These are phyloP conservation scores for Moricandia moricandioides DNA, from an alignment of 345 rosid species.

Conservation along the genomic window DNA sequence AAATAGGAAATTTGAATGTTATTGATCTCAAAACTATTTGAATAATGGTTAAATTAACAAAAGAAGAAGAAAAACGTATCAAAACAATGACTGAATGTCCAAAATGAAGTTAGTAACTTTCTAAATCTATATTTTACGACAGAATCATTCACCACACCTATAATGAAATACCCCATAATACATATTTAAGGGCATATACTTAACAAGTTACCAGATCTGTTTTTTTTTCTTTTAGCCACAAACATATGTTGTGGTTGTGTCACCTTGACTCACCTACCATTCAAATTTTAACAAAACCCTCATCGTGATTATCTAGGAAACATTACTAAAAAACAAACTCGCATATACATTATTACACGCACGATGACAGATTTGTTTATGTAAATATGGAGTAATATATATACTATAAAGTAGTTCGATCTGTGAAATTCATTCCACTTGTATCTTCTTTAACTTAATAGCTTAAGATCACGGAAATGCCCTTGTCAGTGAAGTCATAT, in stretches of 20 bases:
- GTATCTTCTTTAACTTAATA: not conserved
- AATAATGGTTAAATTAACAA: not conserved
- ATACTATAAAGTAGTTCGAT: not conserved
- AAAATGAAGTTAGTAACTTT: no score
- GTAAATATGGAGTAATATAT: not conserved
- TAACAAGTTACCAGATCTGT: not conserved
- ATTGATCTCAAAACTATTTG: not conserved
- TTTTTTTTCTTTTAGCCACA: not conserved
- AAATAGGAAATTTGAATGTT: not conserved
- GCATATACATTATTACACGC: not conserved
- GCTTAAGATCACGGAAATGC: not conserved
- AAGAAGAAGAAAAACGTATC: not conserved
- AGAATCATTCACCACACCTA: no score
- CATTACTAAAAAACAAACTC: not conserved
- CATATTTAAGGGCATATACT: not conserved
- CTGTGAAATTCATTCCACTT: not conserved
- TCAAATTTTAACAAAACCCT: not conserved
- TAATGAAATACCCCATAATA: not conserved
- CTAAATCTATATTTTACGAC: no score
- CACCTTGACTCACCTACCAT: not conserved
- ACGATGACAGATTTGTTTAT: not conserved
- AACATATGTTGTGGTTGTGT: not conserved
- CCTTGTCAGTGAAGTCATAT: conserved; percentile 36
- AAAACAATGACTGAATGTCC: not conserved
- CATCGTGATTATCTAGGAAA: not conserved